Base-by-base conservation (phyloP, 441 rosid species). In the Viola pubescens region DNA sequence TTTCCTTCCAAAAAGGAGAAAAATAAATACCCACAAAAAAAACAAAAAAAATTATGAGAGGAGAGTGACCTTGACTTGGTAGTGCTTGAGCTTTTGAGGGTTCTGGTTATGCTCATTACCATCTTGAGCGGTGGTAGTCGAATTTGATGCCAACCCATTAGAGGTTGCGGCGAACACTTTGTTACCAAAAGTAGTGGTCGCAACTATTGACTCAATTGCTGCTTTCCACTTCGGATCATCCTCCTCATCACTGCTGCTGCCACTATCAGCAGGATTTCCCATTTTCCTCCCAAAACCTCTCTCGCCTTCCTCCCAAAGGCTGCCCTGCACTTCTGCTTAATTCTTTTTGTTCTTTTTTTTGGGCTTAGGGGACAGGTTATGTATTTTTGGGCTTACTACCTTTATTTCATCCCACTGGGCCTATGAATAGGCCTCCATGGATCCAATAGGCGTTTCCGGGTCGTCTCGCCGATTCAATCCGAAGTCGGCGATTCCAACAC, bases 181-280 rank as follows among this genome's bases (percentile, higher is more conserved):
- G 61, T 26, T 52, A 67, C 73, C 76, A 64, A 69, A 79, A 55
- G 73, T 65, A 49, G 82, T 83, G 53, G 87, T 70, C 52, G 84
- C 69, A 9, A 76, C 91, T 44, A 89, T 70, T 0, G 94, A 91
- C 43, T 78, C 74, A 49, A 91, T 83, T 43, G 94, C 91, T 10
- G 91, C 87, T 73, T 70, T 87, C 95, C 91, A 87, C 67, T 81
- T 77, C 16, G 82, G 84, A 46, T 84, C 84, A 44, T 82, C 91
- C 67, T 87, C 95, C 39, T 85, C 95, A 44, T 46, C 49, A 12
- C 49, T 46, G 0, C 9, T 44, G 26, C 56, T 14, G 54, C 12
- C 34, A 26, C 34, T 26, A 26, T 2, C 2, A 26, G 34, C 2
- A 26, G 34, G 34, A 26, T 26, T 26, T 26, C 34, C 34, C 34